Evolutionary conservation across 2,329 filamentous ascomycete species (phyloP).

Genomic region (Trichoderma harzianum): DNA sequence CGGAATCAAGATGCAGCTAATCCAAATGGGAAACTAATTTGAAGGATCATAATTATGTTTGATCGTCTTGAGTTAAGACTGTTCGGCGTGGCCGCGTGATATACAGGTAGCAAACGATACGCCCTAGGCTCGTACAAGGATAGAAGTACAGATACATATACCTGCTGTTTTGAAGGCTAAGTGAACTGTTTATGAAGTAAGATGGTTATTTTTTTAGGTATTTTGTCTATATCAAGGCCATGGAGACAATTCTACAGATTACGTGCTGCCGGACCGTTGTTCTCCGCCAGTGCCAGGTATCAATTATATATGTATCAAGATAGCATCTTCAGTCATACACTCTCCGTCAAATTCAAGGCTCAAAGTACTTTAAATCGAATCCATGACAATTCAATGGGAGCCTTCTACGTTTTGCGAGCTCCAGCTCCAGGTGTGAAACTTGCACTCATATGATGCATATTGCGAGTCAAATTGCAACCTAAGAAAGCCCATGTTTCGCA

Average conservation of each 20-base stretch:
- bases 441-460: background rate
- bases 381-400: background rate
- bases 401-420: background rate
- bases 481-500: background rate
- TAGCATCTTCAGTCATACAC: too few species aligned
- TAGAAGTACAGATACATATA: background rate
- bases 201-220: background rate
- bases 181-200: background rate
- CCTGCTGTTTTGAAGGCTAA: background rate
- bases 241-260: too few species aligned
- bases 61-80: background rate
- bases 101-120: background rate
- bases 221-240: background rate
- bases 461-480: background rate
- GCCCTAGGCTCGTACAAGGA: background rate
- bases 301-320: too few species aligned
- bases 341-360: too few species aligned
- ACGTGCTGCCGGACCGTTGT: too few species aligned
- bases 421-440: background rate
- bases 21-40: background rate
- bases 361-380: background rate
- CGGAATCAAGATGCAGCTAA: background rate
- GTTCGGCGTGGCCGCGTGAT: background rate
- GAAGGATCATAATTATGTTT: background rate
- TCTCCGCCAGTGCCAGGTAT: too few species aligned